Percentiles rank a stretch among this genome's conserved stretches.
Conservation (phyloP, 768 basidiomycete genomes). For the Pulveroboletus sp. region DNA sequence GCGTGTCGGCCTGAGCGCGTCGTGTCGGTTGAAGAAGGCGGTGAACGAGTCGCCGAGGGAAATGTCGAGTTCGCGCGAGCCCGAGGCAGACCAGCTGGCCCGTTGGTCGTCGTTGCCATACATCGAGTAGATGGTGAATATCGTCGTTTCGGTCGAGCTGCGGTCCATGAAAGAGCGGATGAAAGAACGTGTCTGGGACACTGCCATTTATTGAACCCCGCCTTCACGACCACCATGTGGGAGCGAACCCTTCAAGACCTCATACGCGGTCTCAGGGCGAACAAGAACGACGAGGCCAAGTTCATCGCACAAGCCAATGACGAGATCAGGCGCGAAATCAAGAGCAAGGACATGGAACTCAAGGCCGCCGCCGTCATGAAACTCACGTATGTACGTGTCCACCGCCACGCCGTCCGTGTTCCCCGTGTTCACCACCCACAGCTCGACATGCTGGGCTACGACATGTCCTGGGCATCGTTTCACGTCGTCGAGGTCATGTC, state of each 20-base stretch:
- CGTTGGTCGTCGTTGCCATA: slow-evolving; percentile 60
- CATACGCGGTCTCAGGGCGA: slow-evolving; percentile 91
- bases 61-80: slow-evolving; percentile 36
- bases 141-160: slow-evolving; percentile 68
- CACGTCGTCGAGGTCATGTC: slow-evolving; percentile 99
- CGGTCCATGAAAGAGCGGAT: slow-evolving; percentile 41
- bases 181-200: neutral
- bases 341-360: slow-evolving; percentile 92
- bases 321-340: slow-evolving; percentile 90
- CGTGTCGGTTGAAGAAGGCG: slow-evolving; percentile 33
- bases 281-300: slow-evolving; percentile 89
- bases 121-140: slow-evolving; percentile 86
- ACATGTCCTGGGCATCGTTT: slow-evolving; percentile 95
- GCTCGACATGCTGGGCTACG: slow-evolving; percentile 97
- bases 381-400: slow-evolving; percentile 84
- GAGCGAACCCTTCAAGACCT: slow-evolving; percentile 95
- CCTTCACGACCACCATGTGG: slow-evolving; percentile 61
- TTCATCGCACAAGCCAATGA: slow-evolving; percentile 93
- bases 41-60: slow-evolving; percentile 33
- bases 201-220: slow-evolving; percentile 1
- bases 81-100: slow-evolving; percentile 46
- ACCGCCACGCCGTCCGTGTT: neutral
- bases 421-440: slow-evolving; percentile 31
- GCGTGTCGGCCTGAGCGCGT: no score
- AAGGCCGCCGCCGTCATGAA: slow-evolving; percentile 96